phyloP scores from a whole-genome alignment of 768 basidiomycete genomes.

The Psilocybe tampanensis region DNA sequence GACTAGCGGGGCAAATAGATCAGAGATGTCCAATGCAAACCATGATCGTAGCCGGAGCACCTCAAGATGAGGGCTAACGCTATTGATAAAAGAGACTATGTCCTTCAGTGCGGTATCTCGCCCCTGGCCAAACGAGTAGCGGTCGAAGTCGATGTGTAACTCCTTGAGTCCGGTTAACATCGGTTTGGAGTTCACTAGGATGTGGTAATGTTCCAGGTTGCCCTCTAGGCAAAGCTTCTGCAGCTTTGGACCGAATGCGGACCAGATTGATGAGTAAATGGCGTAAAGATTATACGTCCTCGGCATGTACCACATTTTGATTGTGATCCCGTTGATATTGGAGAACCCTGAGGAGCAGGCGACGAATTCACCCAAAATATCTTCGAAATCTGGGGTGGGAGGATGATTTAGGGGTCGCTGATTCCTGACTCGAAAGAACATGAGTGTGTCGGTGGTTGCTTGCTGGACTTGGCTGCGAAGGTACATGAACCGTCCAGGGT shows the following conservation, averaged over 20 bases:
- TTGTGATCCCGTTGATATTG: not conserved
- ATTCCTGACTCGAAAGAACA: not conserved
- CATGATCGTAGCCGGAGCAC: not conserved
- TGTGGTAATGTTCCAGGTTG: not conserved
- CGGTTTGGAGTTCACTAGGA: not conserved
- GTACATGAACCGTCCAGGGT: constrained; percentile 2
- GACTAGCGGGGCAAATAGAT: constrained; percentile 1
- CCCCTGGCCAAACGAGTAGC: not conserved
- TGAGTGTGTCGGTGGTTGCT: not conserved
- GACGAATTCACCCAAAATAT: not conserved
- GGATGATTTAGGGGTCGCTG: not conserved
- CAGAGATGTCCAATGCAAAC: constrained; percentile 1
- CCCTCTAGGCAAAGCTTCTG: constrained; percentile 1
- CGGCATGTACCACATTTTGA: not conserved
- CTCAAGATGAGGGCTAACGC: constrained; percentile 6
- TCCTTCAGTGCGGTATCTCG: not conserved
- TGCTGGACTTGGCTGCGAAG: not conserved
- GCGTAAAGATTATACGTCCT: not conserved
- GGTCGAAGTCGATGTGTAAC: not conserved
- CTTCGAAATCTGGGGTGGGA: not conserved
- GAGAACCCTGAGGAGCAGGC: not conserved
- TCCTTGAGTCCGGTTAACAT: not conserved
- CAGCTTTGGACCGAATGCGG: not conserved
- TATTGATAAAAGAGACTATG: constrained; percentile 4
- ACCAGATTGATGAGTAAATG: constrained; percentile 1